Evolutionary conservation across 306 rosid genomes (phyloP).

Genomic region (Sindora glabra): DNA sequence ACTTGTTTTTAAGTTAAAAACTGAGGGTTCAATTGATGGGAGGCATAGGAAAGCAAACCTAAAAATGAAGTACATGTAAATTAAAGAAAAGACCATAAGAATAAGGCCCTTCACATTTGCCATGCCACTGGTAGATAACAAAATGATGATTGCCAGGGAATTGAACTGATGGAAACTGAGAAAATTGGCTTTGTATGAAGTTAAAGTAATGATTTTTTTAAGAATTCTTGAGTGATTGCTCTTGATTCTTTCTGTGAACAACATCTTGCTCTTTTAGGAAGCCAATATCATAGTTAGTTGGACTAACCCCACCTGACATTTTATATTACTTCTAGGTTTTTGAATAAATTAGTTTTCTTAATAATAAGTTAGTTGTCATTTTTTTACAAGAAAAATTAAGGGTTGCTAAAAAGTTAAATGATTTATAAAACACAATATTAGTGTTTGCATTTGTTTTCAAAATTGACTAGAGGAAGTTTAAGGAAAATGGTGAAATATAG

Average conservation of each 20-base stretch:
- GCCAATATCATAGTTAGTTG: slow-evolving; percentile 47
- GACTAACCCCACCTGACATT: slow-evolving; percentile 91
- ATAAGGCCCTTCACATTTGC: slow-evolving; percentile 54
- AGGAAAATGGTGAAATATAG: background rate
- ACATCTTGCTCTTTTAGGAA: slow-evolving; percentile 45
- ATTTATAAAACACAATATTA: background rate
- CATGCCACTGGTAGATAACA: slow-evolving; percentile 76
- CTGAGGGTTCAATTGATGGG: slow-evolving; percentile 22
- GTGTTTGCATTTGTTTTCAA: background rate
- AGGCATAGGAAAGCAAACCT: slow-evolving; percentile 55
- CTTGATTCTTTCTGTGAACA: slow-evolving; percentile 33
- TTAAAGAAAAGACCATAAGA: slow-evolving; percentile 43
- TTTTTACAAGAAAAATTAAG: background rate
- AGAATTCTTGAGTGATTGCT: slow-evolving; percentile 12
- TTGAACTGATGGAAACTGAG: slow-evolving; percentile 65
- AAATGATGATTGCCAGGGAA: slow-evolving; percentile 40
- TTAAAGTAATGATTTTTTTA: background rate
- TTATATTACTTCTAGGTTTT: background rate
- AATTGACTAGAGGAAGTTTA: background rate
- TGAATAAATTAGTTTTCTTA: no score
- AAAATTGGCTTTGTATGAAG: slow-evolving; percentile 12
- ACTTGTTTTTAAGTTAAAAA: slow-evolving; percentile 42
- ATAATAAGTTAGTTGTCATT: no score
- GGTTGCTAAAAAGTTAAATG: background rate
- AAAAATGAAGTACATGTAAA: slow-evolving; percentile 60